phyloP scores from a whole-genome alignment of 768 basidiomycete genomes.

The Lentinula edodes region DNA sequence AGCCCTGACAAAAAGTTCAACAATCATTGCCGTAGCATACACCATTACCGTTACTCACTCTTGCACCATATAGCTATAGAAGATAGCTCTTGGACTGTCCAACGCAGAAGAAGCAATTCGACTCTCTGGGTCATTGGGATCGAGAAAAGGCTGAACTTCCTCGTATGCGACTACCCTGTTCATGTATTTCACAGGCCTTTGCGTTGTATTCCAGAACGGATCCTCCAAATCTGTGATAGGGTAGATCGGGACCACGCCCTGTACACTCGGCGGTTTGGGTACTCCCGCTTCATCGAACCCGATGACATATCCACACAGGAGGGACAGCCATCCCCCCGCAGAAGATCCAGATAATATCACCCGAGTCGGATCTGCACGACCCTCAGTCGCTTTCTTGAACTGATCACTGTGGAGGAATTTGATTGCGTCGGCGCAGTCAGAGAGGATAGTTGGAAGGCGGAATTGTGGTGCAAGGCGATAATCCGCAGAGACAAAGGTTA shows the following conservation, averaged over 20 bases:
- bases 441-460: slow-evolving; percentile 27
- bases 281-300: slow-evolving; percentile 28
- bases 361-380: slow-evolving; percentile 23
- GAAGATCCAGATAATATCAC: slow-evolving; percentile 32
- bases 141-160: slow-evolving; percentile 25
- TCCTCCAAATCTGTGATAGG: slow-evolving; percentile 32
- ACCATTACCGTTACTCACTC: slow-evolving; percentile 22
- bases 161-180: slow-evolving; percentile 22
- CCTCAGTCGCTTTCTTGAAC: slow-evolving; percentile 22
- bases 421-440: slow-evolving; percentile 29
- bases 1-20: slow-evolving; percentile 14
- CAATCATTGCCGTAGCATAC: no score
- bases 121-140: slow-evolving; percentile 17
- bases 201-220: slow-evolving; percentile 30
- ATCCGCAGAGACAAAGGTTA: slow-evolving; percentile 28
- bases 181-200: slow-evolving; percentile 27
- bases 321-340: slow-evolving; percentile 33
- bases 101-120: slow-evolving; percentile 19
- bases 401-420: slow-evolving; percentile 21
- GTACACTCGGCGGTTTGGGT: slow-evolving; percentile 19
- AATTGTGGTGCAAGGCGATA: slow-evolving; percentile 33
- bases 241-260: slow-evolving; percentile 29
- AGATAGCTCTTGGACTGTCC: slow-evolving; percentile 23
- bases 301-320: slow-evolving; percentile 29
- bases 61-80: slow-evolving; percentile 36